Conservation (phyloP, 106 monocot genomes). For the Platanthera guangdongensis region DNA sequence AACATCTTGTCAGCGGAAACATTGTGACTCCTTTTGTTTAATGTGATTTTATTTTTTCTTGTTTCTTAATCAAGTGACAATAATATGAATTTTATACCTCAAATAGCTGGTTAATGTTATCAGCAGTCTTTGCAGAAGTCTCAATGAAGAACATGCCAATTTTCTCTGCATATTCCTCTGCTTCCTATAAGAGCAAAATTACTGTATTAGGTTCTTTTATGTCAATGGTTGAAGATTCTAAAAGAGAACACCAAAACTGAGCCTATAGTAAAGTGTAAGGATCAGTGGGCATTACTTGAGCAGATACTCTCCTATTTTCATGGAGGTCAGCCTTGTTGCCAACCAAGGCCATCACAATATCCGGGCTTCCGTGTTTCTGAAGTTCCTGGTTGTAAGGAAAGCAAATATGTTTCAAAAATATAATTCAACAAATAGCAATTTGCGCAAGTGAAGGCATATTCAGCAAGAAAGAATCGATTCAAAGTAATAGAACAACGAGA, state of each 20-base stretch:
- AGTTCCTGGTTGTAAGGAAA: slow-evolving; percentile 55
- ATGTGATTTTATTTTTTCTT: too few relatives aligned
- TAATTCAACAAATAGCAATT: not conserved
- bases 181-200: slow-evolving; percentile 46
- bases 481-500: too few relatives aligned
- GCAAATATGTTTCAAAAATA: not conserved
- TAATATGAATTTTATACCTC: slow-evolving; percentile 46
- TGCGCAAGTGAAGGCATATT: not conserved
- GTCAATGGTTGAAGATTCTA: not conserved
- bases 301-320: slow-evolving; percentile 68
- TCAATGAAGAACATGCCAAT: slow-evolving; percentile 98
- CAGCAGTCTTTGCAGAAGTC: slow-evolving; percentile 96
- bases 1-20: too few relatives aligned
- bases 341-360: slow-evolving; percentile 92
- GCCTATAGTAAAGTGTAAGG: not conserved
- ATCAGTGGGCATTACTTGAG: slow-evolving; percentile 38
- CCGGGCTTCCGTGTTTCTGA: slow-evolving; percentile 94
- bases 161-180: slow-evolving; percentile 82
- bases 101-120: slow-evolving; percentile 96
- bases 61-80: not conserved
- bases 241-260: not conserved
- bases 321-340: slow-evolving; percentile 98
- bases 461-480: not conserved
- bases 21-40: too few relatives aligned
- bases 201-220: not conserved